Evolutionary conservation across 306 rosid species (phyloP).

Genomic region (Rosa lucieae): DNA sequence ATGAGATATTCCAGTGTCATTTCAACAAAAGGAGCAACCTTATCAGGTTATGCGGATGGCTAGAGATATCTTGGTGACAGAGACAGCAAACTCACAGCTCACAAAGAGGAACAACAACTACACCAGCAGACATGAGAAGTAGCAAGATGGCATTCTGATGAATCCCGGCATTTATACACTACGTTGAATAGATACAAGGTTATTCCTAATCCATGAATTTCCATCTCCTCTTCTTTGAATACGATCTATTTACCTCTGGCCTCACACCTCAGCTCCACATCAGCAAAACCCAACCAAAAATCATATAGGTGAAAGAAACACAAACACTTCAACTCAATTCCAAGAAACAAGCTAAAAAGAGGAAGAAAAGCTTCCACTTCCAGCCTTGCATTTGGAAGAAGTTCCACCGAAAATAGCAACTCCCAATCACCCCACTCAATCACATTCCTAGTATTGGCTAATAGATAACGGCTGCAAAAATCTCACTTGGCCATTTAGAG

Average conservation of each 20-base stretch:
- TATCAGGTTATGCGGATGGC: slow-evolving; percentile 16
- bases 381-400: slow-evolving; percentile 4
- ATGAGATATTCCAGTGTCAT: slow-evolving; percentile 40
- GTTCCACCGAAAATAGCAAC: slow-evolving; percentile 2
- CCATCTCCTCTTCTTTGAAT: slow-evolving; percentile 24
- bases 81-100: slow-evolving; percentile 34
- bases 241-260: slow-evolving; percentile 12
- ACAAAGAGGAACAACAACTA: slow-evolving; percentile 28
- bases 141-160: slow-evolving; percentile 7
- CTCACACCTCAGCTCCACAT: slow-evolving; percentile 22
- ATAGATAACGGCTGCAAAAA: not conserved
- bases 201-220: slow-evolving; percentile 11
- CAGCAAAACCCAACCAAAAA: slow-evolving; percentile 16
- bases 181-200: not conserved
- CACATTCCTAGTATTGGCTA: not conserved
- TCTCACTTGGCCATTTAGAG: slow-evolving; percentile 7
- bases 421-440: not conserved
- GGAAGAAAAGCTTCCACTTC: slow-evolving; percentile 18
- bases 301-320: not conserved
- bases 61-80: slow-evolving; percentile 24
- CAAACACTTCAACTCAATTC: slow-evolving; percentile 23
- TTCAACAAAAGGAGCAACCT: slow-evolving; percentile 33
- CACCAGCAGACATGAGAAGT: slow-evolving; percentile 20
- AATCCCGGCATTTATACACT: slow-evolving; percentile 6
- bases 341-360: slow-evolving; percentile 16